Evolutionary conservation across 139 green algal species (phyloP).

Genomic region (Chlorella ohadii): DNA sequence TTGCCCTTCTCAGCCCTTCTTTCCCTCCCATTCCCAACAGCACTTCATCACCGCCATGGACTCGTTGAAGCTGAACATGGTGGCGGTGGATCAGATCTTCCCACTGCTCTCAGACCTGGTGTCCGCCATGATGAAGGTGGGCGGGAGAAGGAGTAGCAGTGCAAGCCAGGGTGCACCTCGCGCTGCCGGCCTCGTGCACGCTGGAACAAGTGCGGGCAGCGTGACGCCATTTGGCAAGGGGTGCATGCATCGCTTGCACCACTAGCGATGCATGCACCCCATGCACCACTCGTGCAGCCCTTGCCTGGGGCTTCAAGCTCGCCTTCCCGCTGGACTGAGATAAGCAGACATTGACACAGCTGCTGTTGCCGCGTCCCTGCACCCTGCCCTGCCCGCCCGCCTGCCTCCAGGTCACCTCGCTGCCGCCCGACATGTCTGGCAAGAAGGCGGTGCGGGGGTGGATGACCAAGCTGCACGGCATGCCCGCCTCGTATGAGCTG

Average conservation of each 20-base stretch:
- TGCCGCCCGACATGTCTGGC: constrained; percentile 82
- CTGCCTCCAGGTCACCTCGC: constrained; percentile 54
- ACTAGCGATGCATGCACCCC: too few relatives aligned
- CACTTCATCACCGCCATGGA: constrained; percentile 60
- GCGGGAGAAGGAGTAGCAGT: not conserved
- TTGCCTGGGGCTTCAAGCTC: too few relatives aligned
- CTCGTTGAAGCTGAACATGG: constrained; percentile 91
- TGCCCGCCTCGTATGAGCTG: constrained; percentile 88
- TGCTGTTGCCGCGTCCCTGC: too few relatives aligned
- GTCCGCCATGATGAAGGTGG: constrained; percentile 73
- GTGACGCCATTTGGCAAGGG: too few relatives aligned
- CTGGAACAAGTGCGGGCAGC: too few relatives aligned
- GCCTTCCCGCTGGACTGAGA: too few relatives aligned
- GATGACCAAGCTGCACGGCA: constrained; percentile 78
- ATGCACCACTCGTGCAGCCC: too few relatives aligned
- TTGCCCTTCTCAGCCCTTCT: too few relatives aligned
- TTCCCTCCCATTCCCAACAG: not conserved
- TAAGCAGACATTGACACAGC: too few relatives aligned
- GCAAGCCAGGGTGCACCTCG: too few relatives aligned
- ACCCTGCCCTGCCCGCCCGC: not conserved
- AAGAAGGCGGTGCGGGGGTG: constrained; percentile 78
- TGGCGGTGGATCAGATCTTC: constrained; percentile 92
- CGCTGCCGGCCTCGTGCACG: too few relatives aligned
- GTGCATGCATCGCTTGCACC: too few relatives aligned
- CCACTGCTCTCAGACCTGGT: constrained; percentile 89